Evolutionary conservation across 2,329 filamentous ascomycete genomes (phyloP).

Genomic region (Thyridium curvatum): DNA sequence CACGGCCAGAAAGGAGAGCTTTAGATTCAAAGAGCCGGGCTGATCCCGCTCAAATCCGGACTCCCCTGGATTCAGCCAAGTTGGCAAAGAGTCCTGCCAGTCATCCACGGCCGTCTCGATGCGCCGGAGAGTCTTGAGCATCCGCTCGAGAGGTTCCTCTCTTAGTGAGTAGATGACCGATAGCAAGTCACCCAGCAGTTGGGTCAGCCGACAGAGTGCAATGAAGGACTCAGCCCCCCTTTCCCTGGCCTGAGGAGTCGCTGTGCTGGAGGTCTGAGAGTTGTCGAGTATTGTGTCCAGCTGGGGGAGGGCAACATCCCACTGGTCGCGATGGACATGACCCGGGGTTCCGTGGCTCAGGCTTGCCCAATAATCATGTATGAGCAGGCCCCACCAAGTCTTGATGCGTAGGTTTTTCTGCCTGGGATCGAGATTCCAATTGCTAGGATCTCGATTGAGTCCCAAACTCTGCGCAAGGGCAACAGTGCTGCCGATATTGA

Average conservation of each 20-base stretch:
- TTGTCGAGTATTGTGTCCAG: no score
- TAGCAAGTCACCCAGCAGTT: conserved; percentile 28
- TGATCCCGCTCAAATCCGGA: conserved; percentile 37
- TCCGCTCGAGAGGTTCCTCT: no score
- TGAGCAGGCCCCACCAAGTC: conserved; percentile 49
- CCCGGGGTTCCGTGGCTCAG: conserved; percentile 47
- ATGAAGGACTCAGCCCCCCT: conserved; percentile 26
- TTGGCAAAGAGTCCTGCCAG: no score
- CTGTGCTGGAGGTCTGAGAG: no score
- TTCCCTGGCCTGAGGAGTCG: not conserved
- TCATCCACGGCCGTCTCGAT: no score
- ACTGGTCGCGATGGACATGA: conserved; percentile 34
- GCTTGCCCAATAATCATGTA: conserved; percentile 48
- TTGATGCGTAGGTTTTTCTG: conserved; percentile 46
- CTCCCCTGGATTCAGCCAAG: conserved; percentile 24
- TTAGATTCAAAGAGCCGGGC: conserved; percentile 42
- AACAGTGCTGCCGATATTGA: conserved; percentile 42
- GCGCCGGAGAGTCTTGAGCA: no score
- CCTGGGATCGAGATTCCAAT: conserved; percentile 43
- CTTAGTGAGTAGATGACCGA: conserved; percentile 6
- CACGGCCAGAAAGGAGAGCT: conserved; percentile 41
- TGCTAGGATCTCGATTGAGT: conserved; percentile 43
- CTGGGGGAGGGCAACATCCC: conserved; percentile 34
- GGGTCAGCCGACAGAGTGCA: conserved; percentile 36
- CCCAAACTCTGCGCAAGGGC: conserved; percentile 48